Evolutionary conservation across 129 eudicot species (phyloP).

Genomic region (Pulicaria dysenterica): DNA sequence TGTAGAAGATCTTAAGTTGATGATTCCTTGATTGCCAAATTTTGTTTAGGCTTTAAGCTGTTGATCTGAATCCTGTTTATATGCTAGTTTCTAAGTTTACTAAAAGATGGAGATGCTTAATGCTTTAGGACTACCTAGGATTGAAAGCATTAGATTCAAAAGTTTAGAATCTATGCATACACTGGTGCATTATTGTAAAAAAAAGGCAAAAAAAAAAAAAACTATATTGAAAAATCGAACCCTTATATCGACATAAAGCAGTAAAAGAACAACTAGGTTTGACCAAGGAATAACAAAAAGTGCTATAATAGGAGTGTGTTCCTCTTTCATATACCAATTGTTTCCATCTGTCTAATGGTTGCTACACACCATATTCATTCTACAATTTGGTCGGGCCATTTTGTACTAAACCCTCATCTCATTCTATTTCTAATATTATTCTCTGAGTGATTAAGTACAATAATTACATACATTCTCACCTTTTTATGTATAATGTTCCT

Average conservation of each 20-base stretch:
- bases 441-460: background rate
- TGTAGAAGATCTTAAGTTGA: background rate
- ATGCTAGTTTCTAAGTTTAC: background rate
- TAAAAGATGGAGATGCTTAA: background rate
- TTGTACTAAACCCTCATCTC: background rate
- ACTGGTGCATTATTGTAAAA: background rate
- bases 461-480: background rate
- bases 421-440: background rate
- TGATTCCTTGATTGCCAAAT: background rate
- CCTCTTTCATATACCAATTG: no score
- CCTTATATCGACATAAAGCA: background rate
- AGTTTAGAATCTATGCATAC: slow-evolving; percentile 10
- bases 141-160: background rate
- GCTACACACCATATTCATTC: no score
- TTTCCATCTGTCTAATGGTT: no score
- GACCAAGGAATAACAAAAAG: background rate
- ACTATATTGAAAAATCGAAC: background rate
- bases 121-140: background rate
- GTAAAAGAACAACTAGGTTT: background rate
- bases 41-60: background rate
- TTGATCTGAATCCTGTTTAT: background rate
- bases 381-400: no score
- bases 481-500: no score
- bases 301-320: background rate
- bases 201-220: background rate